Percentiles rank a stretch among this genome's conserved stretches.
These are phyloP conservation scores for Eimeria acervulina DNA, from an alignment of 169 alveolate species.

Conservation along the genomic window DNA sequence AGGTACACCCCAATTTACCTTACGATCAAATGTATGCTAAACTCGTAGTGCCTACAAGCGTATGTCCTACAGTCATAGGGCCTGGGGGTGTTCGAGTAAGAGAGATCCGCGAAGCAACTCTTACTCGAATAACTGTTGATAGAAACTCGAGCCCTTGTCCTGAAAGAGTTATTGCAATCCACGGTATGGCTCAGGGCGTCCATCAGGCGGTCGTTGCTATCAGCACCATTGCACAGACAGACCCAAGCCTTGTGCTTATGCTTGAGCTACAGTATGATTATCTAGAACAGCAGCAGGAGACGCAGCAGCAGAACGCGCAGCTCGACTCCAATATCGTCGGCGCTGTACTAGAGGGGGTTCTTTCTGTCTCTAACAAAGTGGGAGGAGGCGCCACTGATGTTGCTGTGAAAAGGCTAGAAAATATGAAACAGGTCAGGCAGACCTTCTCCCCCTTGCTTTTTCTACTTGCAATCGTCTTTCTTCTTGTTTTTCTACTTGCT, in stretches of 20 bases:
- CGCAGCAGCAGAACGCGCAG: slow-evolving; percentile 55
- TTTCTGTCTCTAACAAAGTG: slow-evolving; percentile 72
- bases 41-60: slow-evolving; percentile 52
- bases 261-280: slow-evolving; percentile 73
- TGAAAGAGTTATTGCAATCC: slow-evolving; percentile 48
- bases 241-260: slow-evolving; percentile 57
- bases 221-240: slow-evolving; percentile 67
- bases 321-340: slow-evolving; percentile 63
- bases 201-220: slow-evolving; percentile 77
- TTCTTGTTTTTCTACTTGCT: not conserved
- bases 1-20: slow-evolving; percentile 77
- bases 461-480: not conserved
- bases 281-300: slow-evolving; percentile 53
- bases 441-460: not conserved
- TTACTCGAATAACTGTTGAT: slow-evolving; percentile 67
- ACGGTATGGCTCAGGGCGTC: slow-evolving; percentile 81
- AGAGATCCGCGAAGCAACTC: slow-evolving; percentile 67
- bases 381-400: slow-evolving; percentile 70
- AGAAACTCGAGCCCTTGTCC: slow-evolving; percentile 44
- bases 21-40: slow-evolving; percentile 82
- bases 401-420: slow-evolving; percentile 63
- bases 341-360: slow-evolving; percentile 75
- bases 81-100: slow-evolving; percentile 64
- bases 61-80: slow-evolving; percentile 69
- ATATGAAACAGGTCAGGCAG: slow-evolving; percentile 61